These are phyloP conservation scores for Hygrophila difformis DNA, from an alignment of 257 asterid species.

Conservation along the genomic window DNA sequence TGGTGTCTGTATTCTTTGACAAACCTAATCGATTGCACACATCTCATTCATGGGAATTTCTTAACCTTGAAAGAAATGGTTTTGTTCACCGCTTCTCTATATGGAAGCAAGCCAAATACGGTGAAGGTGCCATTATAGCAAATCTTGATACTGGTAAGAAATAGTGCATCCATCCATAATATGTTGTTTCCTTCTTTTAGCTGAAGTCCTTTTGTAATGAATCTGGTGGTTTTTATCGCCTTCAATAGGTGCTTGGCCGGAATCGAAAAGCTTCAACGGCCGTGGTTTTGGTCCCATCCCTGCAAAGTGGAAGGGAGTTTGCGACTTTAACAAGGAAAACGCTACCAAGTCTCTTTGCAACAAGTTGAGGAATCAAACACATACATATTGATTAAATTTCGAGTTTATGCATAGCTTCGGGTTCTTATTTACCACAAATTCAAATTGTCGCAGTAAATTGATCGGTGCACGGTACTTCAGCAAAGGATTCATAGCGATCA, in stretches of 20 bases:
- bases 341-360: conserved; percentile 36
- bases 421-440: background rate
- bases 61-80: conserved; percentile 37
- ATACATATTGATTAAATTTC: background rate
- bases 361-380: conserved; percentile 21
- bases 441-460: conserved; percentile 41
- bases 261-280: conserved; percentile 65
- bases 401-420: background rate
- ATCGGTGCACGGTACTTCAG: conserved; percentile 67
- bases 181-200: no score
- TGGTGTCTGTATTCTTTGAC: conserved; percentile 51
- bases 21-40: conserved; percentile 49
- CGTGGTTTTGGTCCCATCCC: conserved; percentile 62
- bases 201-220: no score
- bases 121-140: conserved; percentile 53
- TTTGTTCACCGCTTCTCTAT: conserved; percentile 25
- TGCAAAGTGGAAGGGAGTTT: conserved; percentile 66
- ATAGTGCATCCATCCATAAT: no score
- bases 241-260: conserved; percentile 73
- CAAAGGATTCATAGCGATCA: conserved; percentile 40
- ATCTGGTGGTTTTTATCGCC: background rate
- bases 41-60: conserved; percentile 72
- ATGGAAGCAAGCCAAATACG: conserved; percentile 56
- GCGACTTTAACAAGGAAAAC: conserved; percentile 23
- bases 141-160: conserved; percentile 57